A percentile compares a stretch with the other conserved stretches of the same genome.
Conservation (phyloP, 2,329 filamentous ascomycete species). For the Trichophyton simii region DNA sequence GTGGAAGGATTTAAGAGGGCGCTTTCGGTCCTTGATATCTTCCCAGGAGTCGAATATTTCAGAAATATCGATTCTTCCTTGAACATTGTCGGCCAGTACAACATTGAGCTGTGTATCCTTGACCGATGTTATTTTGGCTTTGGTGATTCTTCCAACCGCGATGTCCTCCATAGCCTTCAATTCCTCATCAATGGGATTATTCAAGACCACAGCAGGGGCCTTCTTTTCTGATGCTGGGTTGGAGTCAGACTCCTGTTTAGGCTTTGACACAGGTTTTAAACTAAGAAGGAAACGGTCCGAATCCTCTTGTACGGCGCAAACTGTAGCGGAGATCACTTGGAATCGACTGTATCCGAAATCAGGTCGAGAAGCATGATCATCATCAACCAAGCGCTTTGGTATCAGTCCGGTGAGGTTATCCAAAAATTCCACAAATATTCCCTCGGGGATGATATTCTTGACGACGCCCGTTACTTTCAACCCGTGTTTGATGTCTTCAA, state of each 20-base stretch:
- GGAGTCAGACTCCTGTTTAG: slow-evolving; percentile 29
- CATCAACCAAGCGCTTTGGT: slow-evolving; percentile 62
- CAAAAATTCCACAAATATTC: slow-evolving; percentile 79
- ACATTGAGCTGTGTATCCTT: slow-evolving; percentile 92
- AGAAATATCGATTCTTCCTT: slow-evolving; percentile 86
- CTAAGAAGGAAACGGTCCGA: slow-evolving; percentile 57
- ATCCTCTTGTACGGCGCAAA: slow-evolving; percentile 59
- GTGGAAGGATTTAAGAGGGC: slow-evolving; percentile 63
- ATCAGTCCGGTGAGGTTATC: slow-evolving; percentile 65
- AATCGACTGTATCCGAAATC: slow-evolving; percentile 68
- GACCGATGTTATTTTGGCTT: slow-evolving; percentile 67
- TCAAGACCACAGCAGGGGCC: slow-evolving; percentile 20
- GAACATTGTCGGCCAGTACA: slow-evolving; percentile 69
- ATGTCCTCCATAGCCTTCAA: slow-evolving; percentile 60
- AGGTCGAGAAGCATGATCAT: slow-evolving; percentile 53
- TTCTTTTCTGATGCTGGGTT: slow-evolving; percentile 25
- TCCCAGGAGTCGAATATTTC: slow-evolving; percentile 83
- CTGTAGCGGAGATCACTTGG: slow-evolving; percentile 60
- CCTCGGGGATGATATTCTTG: slow-evolving; percentile 67
- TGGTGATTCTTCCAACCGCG: slow-evolving; percentile 56
- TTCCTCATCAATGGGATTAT: slow-evolving; percentile 52
- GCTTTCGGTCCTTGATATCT: slow-evolving; percentile 69
- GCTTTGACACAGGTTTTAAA: slow-evolving; percentile 40
- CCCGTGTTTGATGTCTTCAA: slow-evolving; percentile 60
- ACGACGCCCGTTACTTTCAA: slow-evolving; percentile 65